Percentiles rank a stretch among this genome's conserved stretches.
phyloP scores from a whole-genome alignment of 2,329 filamentous ascomycete species.

The Parascedosporium putredinis region DNA sequence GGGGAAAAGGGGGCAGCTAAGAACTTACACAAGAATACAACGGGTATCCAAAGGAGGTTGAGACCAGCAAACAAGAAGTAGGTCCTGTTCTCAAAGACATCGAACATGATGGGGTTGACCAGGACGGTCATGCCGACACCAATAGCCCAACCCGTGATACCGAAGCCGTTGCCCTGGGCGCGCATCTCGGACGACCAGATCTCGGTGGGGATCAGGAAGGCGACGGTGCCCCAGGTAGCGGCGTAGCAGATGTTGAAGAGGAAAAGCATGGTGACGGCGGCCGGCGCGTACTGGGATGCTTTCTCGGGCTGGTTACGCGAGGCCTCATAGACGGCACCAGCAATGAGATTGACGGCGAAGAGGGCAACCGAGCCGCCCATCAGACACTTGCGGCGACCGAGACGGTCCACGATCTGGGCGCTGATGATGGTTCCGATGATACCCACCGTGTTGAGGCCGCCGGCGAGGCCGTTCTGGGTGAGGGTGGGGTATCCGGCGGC shows the following conservation, averaged over 20 bases:
- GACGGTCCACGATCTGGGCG: constrained; percentile 37
- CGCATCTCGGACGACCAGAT: constrained; percentile 46
- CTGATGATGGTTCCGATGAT: constrained; percentile 40
- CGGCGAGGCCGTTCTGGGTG: constrained; percentile 28
- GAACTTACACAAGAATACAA: constrained; percentile 31
- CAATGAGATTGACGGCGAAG: constrained; percentile 30
- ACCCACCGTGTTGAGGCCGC: constrained; percentile 40
- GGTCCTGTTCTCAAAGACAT: constrained; percentile 31
- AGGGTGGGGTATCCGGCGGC: constrained; percentile 16
- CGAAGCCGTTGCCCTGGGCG: constrained; percentile 49
- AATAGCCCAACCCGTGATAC: constrained; percentile 48
- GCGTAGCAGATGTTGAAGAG: constrained; percentile 41
- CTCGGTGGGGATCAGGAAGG: constrained; percentile 28
- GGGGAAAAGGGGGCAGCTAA: constrained; percentile 11
- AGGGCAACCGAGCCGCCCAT: constrained; percentile 18
- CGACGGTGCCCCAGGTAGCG: constrained; percentile 37
- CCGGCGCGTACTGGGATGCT: constrained; percentile 29
- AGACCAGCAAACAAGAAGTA: constrained; percentile 42
- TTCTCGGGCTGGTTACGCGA: constrained; percentile 23
- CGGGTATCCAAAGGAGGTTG: constrained; percentile 38
- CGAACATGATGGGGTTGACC: constrained; percentile 42
- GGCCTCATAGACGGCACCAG: constrained; percentile 31
- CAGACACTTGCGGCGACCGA: constrained; percentile 27
- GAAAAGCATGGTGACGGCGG: constrained; percentile 36
- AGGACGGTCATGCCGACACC: constrained; percentile 44